Base-by-base conservation (phyloP, 257 asterid genomes). In the Petrea volubilis region DNA sequence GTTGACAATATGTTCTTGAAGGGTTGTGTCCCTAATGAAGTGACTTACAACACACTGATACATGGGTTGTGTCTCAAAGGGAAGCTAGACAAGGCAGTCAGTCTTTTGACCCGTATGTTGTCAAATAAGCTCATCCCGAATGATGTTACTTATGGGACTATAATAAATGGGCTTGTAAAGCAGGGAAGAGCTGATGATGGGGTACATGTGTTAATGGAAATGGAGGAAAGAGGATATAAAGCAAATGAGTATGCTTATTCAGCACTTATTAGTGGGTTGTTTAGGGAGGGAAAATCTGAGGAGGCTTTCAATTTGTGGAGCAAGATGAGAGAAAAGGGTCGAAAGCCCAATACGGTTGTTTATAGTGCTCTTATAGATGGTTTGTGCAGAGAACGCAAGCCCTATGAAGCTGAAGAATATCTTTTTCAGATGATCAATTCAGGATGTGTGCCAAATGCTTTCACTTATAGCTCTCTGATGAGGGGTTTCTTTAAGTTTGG, bases 1-100 rank as follows among this genome's bases (percentile, higher is more conserved):
- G 84, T 92, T 13, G 98, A 95, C 14, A 91, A 95, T 74, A 92
- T 95, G 99, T 82, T 88, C 76, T 81, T 95, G 78, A 95, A 95
- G 83, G 99, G 98, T 25, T 92, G 99, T 63, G 57, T 53, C 38
- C 97, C 98, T 6, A 92, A 89, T 80, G 93, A 84, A 72, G 95
- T 91, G 79, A 94, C 99, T 17, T 94, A 84, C 77, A 95, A 95
- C 84, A 95, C 98, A 0, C 97, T 95, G 17, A 83, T 95, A 65
- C 93, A 92, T 21, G 99, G 99, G 12, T 74, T 95, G 70, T 95
- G 96, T 68, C 85, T 88, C 52, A 84, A 79, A 78, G 99, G 98
- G 55, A 95, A 92, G 81, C 76, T 95, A 29, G 95, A 85, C 52
- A 87, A 92, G 85, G 98, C 95, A 3, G 73, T 90, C 33, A 79